Conservation (phyloP, 352 stramenopile species). For the Pythium plurisporium region DNA sequence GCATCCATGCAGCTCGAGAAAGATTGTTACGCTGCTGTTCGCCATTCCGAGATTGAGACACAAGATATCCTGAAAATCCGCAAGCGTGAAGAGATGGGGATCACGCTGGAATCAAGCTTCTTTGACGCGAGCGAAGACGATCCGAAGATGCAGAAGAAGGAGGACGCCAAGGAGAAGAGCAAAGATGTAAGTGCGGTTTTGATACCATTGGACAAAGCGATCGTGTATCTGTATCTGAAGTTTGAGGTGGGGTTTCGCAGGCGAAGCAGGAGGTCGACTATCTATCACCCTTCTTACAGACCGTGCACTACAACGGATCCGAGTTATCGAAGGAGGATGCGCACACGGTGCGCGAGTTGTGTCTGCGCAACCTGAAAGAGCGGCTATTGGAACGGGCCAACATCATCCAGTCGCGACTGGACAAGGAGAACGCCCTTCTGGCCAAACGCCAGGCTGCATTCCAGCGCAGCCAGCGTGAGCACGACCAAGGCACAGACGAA, state of each 20-base stretch:
- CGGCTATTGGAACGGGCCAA: conserved; percentile 90
- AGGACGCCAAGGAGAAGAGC: conserved; percentile 58
- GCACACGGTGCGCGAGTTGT: conserved; percentile 82
- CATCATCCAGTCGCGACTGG: conserved; percentile 92
- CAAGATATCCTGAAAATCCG: conserved; percentile 89
- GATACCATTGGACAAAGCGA: not conserved
- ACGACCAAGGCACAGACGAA: conserved; percentile 89
- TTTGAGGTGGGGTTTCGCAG: conserved; percentile 27
- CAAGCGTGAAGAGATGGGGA: conserved; percentile 84
- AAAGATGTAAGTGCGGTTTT: conserved; percentile 54
- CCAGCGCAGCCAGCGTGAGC: conserved; percentile 89
- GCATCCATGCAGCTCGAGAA: conserved; percentile 82
- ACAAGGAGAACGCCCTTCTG: conserved; percentile 90
- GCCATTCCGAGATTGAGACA: conserved; percentile 86
- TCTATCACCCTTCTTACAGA: conserved; percentile 91
- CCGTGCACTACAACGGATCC: conserved; percentile 41
- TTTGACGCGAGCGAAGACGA: conserved; percentile 79
- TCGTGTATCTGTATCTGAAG: not conserved
- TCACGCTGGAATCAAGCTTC: conserved; percentile 81
- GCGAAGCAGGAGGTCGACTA: conserved; percentile 87
- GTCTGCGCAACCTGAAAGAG: conserved; percentile 91
- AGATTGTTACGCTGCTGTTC: conserved; percentile 86
- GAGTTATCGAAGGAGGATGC: conserved; percentile 84
- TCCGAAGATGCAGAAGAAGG: conserved; percentile 47
- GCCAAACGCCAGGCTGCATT: conserved; percentile 91